Evolutionary conservation across 352 stramenopile genomes (phyloP).

Genomic region (Pythium biforme): DNA sequence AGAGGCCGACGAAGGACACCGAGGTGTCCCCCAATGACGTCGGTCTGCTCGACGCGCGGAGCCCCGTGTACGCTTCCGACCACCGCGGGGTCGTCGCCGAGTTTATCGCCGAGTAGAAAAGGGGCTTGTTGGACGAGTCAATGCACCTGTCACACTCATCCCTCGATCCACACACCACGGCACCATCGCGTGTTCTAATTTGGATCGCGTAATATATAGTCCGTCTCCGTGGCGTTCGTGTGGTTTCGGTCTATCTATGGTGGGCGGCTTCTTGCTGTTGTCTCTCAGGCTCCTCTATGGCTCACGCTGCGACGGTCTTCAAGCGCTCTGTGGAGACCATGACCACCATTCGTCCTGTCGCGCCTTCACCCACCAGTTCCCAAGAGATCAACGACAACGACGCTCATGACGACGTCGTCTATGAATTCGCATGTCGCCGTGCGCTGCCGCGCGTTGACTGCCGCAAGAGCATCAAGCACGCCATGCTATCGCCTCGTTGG

Average conservation of each 20-base stretch:
- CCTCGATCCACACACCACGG: too few relatives aligned
- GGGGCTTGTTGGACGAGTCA: too few relatives aligned
- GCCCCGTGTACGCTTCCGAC: slow-evolving; percentile 84
- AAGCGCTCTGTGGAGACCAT: too few relatives aligned
- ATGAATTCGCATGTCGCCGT: not conserved
- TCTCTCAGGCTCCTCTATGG: too few relatives aligned
- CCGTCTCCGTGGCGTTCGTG: not conserved
- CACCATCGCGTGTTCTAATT: not conserved
- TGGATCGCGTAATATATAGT: not conserved
- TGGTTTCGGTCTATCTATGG: too few relatives aligned
- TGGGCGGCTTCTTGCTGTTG: too few relatives aligned
- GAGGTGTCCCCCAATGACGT: slow-evolving; percentile 51
- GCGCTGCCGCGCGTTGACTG: not conserved
- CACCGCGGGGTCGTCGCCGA: slow-evolving; percentile 80
- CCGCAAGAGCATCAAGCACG: not conserved
- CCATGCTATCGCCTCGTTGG: not conserved
- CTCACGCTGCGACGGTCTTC: too few relatives aligned
- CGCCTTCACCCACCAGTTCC: not conserved
- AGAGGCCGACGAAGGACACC: slow-evolving; percentile 70
- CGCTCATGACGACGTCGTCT: not conserved
- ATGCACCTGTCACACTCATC: too few relatives aligned
- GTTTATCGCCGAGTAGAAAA: too few relatives aligned
- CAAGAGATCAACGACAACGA: not conserved
- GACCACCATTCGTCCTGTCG: not conserved
- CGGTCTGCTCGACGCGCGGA: slow-evolving; percentile 74